Evolutionary conservation across 495 filamentous ascomycete genomes (phyloP).

Genomic region (Ramalina peruviana): DNA sequence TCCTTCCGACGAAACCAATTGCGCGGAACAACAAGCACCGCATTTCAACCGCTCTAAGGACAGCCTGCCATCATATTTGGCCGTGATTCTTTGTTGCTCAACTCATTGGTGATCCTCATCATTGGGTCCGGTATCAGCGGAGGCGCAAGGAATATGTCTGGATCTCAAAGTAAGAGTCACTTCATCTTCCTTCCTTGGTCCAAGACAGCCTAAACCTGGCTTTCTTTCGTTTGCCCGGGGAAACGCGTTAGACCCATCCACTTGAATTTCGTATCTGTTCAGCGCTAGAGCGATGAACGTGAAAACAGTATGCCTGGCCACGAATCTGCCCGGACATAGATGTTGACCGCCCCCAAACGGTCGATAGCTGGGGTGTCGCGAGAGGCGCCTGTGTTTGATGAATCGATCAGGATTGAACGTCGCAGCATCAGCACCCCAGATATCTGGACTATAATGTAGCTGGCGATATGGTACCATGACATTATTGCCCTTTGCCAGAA

Average conservation of each 20-base stretch:
- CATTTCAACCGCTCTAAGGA: no score
- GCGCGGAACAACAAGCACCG: no score
- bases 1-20: no score
- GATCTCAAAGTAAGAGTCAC: background rate
- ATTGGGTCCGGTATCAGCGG: no score
- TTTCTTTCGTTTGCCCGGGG: background rate
- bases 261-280: conserved; percentile 1
- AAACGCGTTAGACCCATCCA: background rate
- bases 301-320: conserved; percentile 28
- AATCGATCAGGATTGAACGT: conserved; percentile 16
- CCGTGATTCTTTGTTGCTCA: no score
- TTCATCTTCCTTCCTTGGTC: conserved; percentile 2
- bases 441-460: conserved; percentile 13
- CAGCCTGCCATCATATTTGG: no score
- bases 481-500: conserved; percentile 8
- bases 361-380: conserved; percentile 7
- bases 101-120: no score
- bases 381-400: conserved; percentile 10
- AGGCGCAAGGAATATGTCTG: no score
- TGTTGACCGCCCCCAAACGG: conserved; percentile 29
- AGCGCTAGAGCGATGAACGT: conserved; percentile 22
- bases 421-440: conserved; percentile 12
- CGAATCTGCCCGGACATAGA: conserved; percentile 29
- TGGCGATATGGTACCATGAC: conserved; percentile 19
- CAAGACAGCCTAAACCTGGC: background rate